Base-by-base conservation (phyloP, 2,329 filamentous ascomycete genomes). In the Plenodomus biglobosus region DNA sequence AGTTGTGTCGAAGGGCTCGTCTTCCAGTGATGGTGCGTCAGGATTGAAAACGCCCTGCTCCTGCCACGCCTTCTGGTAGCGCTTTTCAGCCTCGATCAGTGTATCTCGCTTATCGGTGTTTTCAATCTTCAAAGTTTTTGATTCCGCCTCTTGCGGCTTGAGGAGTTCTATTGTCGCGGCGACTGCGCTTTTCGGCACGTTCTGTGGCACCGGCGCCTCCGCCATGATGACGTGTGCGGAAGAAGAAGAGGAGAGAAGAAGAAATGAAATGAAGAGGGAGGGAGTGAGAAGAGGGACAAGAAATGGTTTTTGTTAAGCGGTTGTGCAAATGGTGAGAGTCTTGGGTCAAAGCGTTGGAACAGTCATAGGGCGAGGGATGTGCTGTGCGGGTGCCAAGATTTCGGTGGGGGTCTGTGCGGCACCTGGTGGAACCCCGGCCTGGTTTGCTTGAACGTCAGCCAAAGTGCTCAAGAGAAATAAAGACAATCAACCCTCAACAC, bases 1-100 rank as follows among this genome's bases (percentile, higher is more conserved):
- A 62, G 92, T 85, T 52, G 87, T 85, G 66, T 86, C 81, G 59
- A 87, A 84, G 51, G 90, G 88, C 56, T 91, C 82, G 61, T 96
- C 91, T 55, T 81, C 76, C 43, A 85, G 84, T 17, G 88, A 85
- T 27, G 94, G 94, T 19, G 94, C 91, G 73, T 97, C 79, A 62
- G 86, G 81, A 74, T 96, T 82, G 81, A 97, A 99, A 61, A 96
- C 78, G 56, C 81, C 81, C 61, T 84, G 78, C 50, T 88, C 79
- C 66, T 86, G 83, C 90, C 90, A 95, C 82, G 86, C 80, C 68
- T 85, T 78, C 76, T 97, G 92, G 75, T 95, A 96, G 70, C 91
- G 91, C 77, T 94, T 95, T 78, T 97, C 92, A 65, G 87, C 82
- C 24, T 84, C 84, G 62, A 94, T 86, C 59, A 95, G 79, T 42